Conservation (phyloP, 306 rosid species). For the Carpinus fangiana region DNA sequence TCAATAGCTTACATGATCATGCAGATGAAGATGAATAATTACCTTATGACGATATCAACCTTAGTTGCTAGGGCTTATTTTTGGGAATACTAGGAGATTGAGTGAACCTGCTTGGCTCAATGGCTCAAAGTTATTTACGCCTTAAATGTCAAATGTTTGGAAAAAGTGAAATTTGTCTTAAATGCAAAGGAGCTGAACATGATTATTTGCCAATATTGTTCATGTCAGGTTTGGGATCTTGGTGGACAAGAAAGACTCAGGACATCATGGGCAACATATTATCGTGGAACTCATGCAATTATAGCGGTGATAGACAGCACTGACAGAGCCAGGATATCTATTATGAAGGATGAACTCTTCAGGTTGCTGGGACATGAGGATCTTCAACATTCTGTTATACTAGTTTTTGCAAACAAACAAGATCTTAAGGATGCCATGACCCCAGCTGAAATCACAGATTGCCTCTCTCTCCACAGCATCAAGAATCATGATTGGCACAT, state of each 20-base stretch:
- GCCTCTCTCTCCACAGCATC: conserved; percentile 91
- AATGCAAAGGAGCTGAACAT: conserved; percentile 7
- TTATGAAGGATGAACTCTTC: conserved; percentile 95
- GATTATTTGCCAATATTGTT: conserved; percentile 14
- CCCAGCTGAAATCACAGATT: conserved; percentile 95
- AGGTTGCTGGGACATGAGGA: conserved; percentile 92
- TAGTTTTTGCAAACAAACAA: conserved; percentile 91
- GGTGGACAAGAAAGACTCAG: conserved; percentile 97
- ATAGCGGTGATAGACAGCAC: conserved; percentile 93
- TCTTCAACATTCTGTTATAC: conserved; percentile 75
- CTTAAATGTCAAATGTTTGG: background rate
- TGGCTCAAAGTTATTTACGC: background rate
- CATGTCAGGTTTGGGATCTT: conserved; percentile 91
- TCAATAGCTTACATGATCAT: background rate
- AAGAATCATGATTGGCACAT: conserved; percentile 99
- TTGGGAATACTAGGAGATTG: background rate
- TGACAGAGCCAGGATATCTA: conserved; percentile 84
- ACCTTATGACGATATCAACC: background rate
- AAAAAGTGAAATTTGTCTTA: background rate
- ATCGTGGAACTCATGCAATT: conserved; percentile 91
- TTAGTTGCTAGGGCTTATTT: background rate
- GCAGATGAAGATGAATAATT: background rate
- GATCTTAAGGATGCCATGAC: conserved; percentile 99
- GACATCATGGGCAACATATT: conserved; percentile 98
- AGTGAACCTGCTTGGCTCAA: background rate